These are phyloP conservation scores for Huiozyma sinensis DNA, from an alignment of 805 yeast species.

Conservation along the genomic window DNA sequence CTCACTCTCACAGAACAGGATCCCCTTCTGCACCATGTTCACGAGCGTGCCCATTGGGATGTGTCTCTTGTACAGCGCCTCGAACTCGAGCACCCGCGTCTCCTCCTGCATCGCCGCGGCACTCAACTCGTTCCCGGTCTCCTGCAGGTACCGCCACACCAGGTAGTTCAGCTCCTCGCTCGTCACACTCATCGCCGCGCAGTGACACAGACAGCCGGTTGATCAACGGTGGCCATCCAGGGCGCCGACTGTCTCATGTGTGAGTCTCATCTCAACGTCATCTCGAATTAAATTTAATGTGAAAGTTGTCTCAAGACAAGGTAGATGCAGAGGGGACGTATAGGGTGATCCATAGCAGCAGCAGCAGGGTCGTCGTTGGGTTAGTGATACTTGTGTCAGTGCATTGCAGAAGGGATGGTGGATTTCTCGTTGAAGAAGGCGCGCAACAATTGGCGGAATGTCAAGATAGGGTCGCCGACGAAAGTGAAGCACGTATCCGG, in stretches of 20 bases:
- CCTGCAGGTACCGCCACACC: slow-evolving; percentile 88
- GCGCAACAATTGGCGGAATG: slow-evolving; percentile 21
- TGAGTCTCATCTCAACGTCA: no score
- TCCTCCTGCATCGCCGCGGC: slow-evolving; percentile 77
- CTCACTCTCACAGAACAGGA: slow-evolving; percentile 65
- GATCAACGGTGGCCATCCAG: no score
- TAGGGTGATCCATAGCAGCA: no score
- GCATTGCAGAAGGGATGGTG: slow-evolving; percentile 15
- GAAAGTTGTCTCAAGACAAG: no score
- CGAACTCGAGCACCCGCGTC: slow-evolving; percentile 50
- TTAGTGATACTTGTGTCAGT: no score
- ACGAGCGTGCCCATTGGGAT: slow-evolving; percentile 79
- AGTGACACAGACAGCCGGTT: no score
- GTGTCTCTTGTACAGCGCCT: slow-evolving; percentile 35
- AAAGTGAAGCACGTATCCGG: slow-evolving; percentile 4
- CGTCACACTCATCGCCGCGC: slow-evolving; percentile 55
- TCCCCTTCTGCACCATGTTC: slow-evolving; percentile 74
- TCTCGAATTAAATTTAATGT: no score
- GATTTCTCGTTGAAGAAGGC: slow-evolving; percentile 28
- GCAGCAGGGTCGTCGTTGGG: no score
- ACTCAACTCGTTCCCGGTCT: slow-evolving; percentile 63
- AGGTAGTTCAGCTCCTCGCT: slow-evolving; percentile 81
- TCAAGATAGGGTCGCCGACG: slow-evolving; percentile 8
- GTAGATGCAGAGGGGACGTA: no score
- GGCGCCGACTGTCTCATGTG: no score